A percentile compares a stretch with the other conserved stretches of the same genome.
Conservation (phyloP, 2,329 filamentous ascomycete genomes). For the Lecanosticta acicola region DNA sequence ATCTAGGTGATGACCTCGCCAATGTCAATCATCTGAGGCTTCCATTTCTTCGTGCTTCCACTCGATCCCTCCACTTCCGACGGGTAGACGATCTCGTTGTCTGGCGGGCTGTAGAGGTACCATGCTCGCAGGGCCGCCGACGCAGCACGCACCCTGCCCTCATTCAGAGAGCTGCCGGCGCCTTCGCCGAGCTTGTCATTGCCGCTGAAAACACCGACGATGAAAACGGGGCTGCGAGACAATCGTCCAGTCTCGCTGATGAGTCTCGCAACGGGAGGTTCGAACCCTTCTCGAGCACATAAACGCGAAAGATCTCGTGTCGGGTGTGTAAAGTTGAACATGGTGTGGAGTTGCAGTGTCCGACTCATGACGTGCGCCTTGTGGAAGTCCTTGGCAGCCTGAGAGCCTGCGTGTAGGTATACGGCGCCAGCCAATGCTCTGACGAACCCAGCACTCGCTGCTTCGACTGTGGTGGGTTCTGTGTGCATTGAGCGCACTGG, state of each 20-base stretch:
- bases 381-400: conserved; percentile 76
- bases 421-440: conserved; percentile 77
- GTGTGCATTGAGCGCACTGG: conserved; percentile 11
- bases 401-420: conserved; percentile 76
- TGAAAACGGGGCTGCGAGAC: conserved; percentile 80
- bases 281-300: conserved; percentile 85
- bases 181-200: conserved; percentile 88
- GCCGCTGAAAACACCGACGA: conserved; percentile 91
- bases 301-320: conserved; percentile 76
- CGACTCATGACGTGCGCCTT: conserved; percentile 66
- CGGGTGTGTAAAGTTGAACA: conserved; percentile 82
- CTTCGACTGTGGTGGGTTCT: conserved; percentile 43
- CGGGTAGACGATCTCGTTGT: conserved; percentile 47
- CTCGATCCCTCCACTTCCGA: conserved; percentile 38
- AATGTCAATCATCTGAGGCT: conserved; percentile 52
- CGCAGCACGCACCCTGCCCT: conserved; percentile 71
- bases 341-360: conserved; percentile 50
- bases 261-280: conserved; percentile 76
- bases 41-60: conserved; percentile 38
- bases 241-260: conserved; percentile 83
- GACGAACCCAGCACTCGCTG: conserved; percentile 70
- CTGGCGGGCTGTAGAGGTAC: conserved; percentile 85
- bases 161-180: conserved; percentile 68
- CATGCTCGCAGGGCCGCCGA: conserved; percentile 85
- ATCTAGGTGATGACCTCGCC: conserved; percentile 48